Evolutionary conservation across 441 rosid species (phyloP).

Genomic region (Geranium incanum): DNA sequence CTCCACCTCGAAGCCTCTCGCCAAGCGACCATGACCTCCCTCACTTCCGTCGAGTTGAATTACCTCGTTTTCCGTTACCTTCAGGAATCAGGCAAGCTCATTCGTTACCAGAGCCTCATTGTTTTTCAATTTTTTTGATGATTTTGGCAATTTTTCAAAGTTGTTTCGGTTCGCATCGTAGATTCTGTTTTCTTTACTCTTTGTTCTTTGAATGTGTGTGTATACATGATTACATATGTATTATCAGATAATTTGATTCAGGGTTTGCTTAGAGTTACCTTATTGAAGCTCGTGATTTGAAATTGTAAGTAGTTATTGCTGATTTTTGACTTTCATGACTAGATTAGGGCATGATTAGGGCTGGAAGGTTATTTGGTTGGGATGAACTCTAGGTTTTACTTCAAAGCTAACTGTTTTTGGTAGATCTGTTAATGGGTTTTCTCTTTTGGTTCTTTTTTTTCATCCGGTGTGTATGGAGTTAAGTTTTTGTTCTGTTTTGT

Average conservation of each 20-base stretch:
- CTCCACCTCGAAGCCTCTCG: conserved; percentile 17
- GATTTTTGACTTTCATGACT: background rate
- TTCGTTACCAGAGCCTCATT: background rate
- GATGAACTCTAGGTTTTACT: background rate
- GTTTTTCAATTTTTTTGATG: background rate
- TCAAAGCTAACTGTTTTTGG: background rate
- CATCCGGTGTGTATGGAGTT: too few species aligned
- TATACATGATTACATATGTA: background rate
- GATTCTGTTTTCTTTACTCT: background rate
- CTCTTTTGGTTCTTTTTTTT: background rate
- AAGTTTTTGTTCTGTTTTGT: background rate
- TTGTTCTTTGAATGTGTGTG: background rate
- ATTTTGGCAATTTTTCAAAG: background rate
- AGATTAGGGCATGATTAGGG: background rate
- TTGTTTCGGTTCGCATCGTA: background rate
- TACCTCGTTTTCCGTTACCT: conserved; percentile 88
- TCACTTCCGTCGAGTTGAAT: conserved; percentile 78
- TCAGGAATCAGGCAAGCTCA: conserved; percentile 71
- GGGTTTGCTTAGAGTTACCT: background rate
- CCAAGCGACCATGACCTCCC: conserved; percentile 45
- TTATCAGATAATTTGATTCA: background rate
- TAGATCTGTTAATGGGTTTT: background rate
- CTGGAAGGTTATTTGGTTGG: background rate
- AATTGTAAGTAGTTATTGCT: background rate
- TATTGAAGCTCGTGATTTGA: background rate